Percentiles rank a stretch among this genome's conserved stretches.
These are phyloP conservation scores for Cryptosporidium felis DNA, from an alignment of 169 alveolate genomes.

Conservation along the genomic window DNA sequence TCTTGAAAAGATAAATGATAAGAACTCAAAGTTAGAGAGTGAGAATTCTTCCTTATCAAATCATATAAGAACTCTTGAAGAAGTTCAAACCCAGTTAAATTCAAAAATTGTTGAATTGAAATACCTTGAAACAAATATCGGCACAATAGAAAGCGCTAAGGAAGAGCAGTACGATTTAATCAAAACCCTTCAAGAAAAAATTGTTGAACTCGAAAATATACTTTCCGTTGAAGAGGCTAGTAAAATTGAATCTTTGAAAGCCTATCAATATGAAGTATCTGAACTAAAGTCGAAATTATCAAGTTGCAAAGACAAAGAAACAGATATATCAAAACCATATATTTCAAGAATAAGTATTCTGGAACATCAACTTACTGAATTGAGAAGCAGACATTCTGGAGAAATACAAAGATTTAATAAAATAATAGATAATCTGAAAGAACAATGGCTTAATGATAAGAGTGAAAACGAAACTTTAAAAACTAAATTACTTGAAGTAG, in stretches of 20 bases:
- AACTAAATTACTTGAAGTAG: background rate
- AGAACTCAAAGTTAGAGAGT: conserved; percentile 5
- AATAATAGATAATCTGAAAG: conserved; percentile 26
- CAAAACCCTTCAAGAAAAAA: conserved; percentile 3
- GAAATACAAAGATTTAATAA: conserved; percentile 37
- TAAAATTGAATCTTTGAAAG: conserved; percentile 8
- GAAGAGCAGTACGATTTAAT: background rate
- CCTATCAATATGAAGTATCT: conserved; percentile 34
- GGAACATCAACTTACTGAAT: conserved; percentile 41
- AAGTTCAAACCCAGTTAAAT: background rate
- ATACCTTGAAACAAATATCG: background rate
- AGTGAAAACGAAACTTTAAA: background rate
- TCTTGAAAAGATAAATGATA: background rate
- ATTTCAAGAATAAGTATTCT: conserved; percentile 20
- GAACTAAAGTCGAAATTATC: conserved; percentile 26
- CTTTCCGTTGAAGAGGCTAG: background rate
- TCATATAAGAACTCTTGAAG: background rate
- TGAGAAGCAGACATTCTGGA: conserved; percentile 31
- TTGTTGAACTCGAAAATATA: conserved; percentile 18
- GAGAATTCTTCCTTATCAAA: background rate
- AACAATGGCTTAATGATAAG: background rate
- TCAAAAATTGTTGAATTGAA: conserved; percentile 6
- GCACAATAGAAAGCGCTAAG: background rate
- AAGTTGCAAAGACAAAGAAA: background rate
- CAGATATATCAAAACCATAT: conserved; percentile 14